Base-by-base conservation (phyloP, 1,284 basidiomycete species). In the Ustilago sp. region DNA sequence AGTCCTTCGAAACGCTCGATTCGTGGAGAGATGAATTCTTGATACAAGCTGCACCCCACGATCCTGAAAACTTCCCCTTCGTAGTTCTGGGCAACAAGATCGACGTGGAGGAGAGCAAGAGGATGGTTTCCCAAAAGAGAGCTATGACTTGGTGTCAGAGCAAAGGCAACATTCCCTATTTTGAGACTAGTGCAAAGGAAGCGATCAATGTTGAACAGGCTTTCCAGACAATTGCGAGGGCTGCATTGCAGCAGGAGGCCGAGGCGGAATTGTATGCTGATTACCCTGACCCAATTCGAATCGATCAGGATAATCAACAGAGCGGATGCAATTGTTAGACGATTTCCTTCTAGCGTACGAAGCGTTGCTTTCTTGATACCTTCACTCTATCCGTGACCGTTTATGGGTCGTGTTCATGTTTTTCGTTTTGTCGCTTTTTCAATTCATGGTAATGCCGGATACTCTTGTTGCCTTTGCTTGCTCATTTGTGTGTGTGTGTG, bases 61-160 rank as follows among this genome's bases (percentile, higher is more conserved):
- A 98, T 87, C 95, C 96, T 51, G 96, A 98, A 89, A 98, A 97
- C 89, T 98, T 98, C 88, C 95, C 96, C 15, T 99, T 99, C 85
- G 81, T 85, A 39, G 84, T 99, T 8, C 89, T 99, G 67, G 97
- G 97, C 23, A 99, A 99, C 89, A 99, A 99, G 93, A 97, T 99
- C 87, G 97, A 99, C 87, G 93, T 98, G 85, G 97, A 99, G 88
- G 96, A 99, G 89, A 93, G 92, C 87, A 99, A 98, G 88, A 91
- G 97, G 80, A 95, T 97, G 91, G 96, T 98, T 32, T 95, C 94
- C 9, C 97, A 99, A 91, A 99, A 99, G 88, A 93, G 97, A 59
- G 97, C 97, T 28, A 98, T 99, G 95, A 94, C 94, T 9, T 99
- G 97, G 97, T 99, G 97, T 88, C 95, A 99, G 86, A 93, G 94